Percentiles rank a stretch among this genome's conserved stretches.
phyloP scores from a whole-genome alignment of 192 early-diverging fungal species.

The Rhizophlyctis rosea region DNA sequence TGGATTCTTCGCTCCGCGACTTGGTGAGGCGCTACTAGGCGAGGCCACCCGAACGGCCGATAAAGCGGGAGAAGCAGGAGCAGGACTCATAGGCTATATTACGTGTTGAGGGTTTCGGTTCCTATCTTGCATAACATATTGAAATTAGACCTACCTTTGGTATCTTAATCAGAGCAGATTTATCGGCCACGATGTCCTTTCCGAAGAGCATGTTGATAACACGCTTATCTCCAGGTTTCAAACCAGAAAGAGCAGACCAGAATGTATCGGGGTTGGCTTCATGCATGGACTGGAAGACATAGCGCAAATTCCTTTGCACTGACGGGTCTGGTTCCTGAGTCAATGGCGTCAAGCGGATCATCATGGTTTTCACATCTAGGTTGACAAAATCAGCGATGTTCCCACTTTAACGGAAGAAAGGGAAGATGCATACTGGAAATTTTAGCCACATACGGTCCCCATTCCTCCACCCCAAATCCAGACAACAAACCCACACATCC shows the following conservation, averaged over 20 bases:
- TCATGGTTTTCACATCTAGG: neutral
- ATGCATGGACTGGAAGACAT: neutral
- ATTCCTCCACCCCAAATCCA: slow-evolving; percentile 25
- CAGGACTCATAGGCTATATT: no score
- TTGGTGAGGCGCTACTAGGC: neutral
- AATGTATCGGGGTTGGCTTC: neutral
- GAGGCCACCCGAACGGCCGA: neutral
- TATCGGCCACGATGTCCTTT: neutral
- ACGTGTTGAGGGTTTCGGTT: no score
- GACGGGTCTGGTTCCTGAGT: neutral
- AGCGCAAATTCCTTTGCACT: neutral
- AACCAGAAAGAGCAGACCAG: neutral
- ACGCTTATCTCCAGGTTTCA: neutral
- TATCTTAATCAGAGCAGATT: neutral
- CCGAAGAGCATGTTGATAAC: neutral
- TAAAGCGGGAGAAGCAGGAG: no score
- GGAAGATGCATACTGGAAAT: slow-evolving; percentile 2
- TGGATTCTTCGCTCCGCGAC: neutral
- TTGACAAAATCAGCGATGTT: neutral
- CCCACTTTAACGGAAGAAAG: neutral
- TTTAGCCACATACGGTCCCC: slow-evolving; percentile 8
- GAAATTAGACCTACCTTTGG: no score
- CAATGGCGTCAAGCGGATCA: slow-evolving; percentile 2
- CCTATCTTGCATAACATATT: no score
- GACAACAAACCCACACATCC: slow-evolving; percentile 21